Percentiles rank a stretch among this genome's conserved stretches.
Evolutionary conservation across 2,329 filamentous ascomycete genomes (phyloP).

Genomic region (Apiospora phragmitis): DNA sequence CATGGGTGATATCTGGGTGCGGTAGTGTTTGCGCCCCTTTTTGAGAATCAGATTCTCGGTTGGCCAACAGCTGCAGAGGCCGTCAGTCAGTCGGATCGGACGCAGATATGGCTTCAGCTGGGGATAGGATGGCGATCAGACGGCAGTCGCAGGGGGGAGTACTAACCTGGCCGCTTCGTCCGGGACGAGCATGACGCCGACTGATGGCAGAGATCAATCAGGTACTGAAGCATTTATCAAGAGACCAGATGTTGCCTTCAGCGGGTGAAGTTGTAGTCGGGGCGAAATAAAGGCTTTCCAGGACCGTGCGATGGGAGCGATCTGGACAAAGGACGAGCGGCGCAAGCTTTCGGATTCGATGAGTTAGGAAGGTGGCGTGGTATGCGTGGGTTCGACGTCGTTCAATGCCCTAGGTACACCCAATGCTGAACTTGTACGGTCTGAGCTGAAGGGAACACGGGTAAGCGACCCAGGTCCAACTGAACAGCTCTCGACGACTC

Average conservation of each 20-base stretch:
- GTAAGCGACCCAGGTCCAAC: conserved; percentile 2
- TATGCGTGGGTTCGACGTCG: not conserved
- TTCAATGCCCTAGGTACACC: not conserved
- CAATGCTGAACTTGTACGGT: not conserved
- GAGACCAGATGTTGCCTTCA: not conserved
- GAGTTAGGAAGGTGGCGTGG: not conserved
- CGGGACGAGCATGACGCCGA: conserved; percentile 10
- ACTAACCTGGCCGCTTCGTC: conserved; percentile 42
- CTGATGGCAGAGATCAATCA: conserved; percentile 9
- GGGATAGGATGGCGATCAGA: not conserved
- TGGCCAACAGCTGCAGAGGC: conserved; percentile 55
- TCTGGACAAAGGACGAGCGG: conserved; percentile 5
- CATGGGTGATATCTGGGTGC: conserved; percentile 65
- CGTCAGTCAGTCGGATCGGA: conserved; percentile 19
- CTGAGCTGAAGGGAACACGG: not conserved
- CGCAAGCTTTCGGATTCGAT: conserved; percentile 6
- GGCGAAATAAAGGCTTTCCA: conserved; percentile 5
- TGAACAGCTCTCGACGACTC: not conserved
- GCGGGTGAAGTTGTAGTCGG: not conserved
- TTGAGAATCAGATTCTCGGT: conserved; percentile 65
- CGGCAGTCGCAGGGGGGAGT: conserved; percentile 1
- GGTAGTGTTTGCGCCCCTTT: conserved; percentile 65
- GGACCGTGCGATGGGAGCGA: conserved; percentile 1
- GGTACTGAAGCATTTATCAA: not conserved
- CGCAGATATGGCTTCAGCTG: not conserved